These are phyloP conservation scores for Candida stauntonica DNA, from an alignment of 805 yeast species.

Conservation along the genomic window DNA sequence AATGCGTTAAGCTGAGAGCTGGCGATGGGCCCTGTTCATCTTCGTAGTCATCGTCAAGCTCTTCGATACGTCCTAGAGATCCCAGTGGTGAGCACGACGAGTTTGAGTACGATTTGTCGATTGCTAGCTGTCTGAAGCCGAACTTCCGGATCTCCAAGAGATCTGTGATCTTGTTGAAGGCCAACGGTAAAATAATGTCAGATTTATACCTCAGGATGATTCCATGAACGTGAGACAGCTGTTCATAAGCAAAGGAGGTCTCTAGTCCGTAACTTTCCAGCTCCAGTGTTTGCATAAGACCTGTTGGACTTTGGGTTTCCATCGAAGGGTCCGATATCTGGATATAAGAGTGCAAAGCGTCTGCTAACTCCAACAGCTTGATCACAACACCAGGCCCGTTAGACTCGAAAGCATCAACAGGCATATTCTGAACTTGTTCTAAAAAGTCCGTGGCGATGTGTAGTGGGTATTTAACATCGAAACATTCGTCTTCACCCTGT, in stretches of 20 bases:
- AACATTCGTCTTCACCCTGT: constrained; percentile 9
- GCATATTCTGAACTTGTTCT: constrained; percentile 10
- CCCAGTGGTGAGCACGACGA: not conserved
- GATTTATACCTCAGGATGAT: constrained; percentile 15
- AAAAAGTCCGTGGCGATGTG: constrained; percentile 21
- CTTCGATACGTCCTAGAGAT: constrained; percentile 1
- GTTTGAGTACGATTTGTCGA: not conserved
- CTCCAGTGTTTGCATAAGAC: too few relatives aligned
- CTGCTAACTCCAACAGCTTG: constrained; percentile 22
- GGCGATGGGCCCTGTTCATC: constrained; percentile 1
- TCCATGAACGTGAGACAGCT: constrained; percentile 16
- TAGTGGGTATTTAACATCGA: constrained; percentile 18
- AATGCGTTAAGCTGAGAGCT: constrained; percentile 1
- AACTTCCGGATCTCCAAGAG: constrained; percentile 14
- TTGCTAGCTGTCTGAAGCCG: constrained; percentile 6
- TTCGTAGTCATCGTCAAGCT: constrained; percentile 1
- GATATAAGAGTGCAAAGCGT: constrained; percentile 15
- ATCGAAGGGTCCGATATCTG: constrained; percentile 5
- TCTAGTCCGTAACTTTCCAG: too few relatives aligned
- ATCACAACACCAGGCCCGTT: constrained; percentile 24
- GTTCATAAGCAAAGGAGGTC: constrained; percentile 17
- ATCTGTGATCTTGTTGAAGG: constrained; percentile 12
- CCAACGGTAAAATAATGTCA: constrained; percentile 16
- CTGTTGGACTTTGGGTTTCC: too few relatives aligned
- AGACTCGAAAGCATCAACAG: constrained; percentile 22